Evolutionary conservation across 2,329 filamentous ascomycete species (phyloP).

Genomic region (Trichothecium roseum): DNA sequence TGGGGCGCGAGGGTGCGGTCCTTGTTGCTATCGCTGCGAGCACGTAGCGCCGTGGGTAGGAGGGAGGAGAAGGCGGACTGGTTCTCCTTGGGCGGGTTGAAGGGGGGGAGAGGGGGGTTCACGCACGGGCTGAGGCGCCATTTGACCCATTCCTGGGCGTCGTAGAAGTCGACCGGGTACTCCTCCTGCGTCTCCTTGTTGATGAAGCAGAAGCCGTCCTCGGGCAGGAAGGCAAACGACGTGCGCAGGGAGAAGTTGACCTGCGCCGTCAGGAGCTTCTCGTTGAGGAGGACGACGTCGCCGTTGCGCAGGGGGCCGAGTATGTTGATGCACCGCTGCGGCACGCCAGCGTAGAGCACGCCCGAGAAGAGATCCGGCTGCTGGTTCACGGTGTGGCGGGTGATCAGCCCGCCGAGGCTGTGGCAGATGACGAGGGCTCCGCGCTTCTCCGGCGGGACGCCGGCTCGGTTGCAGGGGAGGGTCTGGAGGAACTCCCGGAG

Average conservation of each 20-base stretch:
- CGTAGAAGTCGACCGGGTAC: slow-evolving; percentile 77
- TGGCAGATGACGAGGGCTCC: slow-evolving; percentile 81
- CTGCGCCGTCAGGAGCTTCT: slow-evolving; percentile 79
- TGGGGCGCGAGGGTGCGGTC: slow-evolving; percentile 18
- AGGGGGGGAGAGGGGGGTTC: slow-evolving; percentile 51
- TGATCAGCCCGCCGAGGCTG: slow-evolving; percentile 79
- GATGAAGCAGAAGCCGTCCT: slow-evolving; percentile 80
- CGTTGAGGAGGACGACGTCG: slow-evolving; percentile 84
- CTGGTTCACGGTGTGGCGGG: slow-evolving; percentile 77
- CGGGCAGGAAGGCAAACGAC: slow-evolving; percentile 73
- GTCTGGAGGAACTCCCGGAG: slow-evolving; percentile 64
- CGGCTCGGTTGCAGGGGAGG: slow-evolving; percentile 62
- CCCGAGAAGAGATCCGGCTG: slow-evolving; percentile 77
- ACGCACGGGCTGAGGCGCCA: slow-evolving; percentile 72
- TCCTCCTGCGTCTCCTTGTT: slow-evolving; percentile 71
- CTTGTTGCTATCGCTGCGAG: slow-evolving; percentile 34
- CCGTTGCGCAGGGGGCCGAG: slow-evolving; percentile 82
- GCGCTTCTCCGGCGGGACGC: slow-evolving; percentile 36
- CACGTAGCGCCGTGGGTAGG: slow-evolving; percentile 32
- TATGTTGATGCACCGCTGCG: slow-evolving; percentile 82
- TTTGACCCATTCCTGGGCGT: slow-evolving; percentile 68
- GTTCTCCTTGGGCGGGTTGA: slow-evolving; percentile 21
- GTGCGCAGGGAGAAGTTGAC: slow-evolving; percentile 90
- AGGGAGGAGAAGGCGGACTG: slow-evolving; percentile 31
- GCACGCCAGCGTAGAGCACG: slow-evolving; percentile 76